Percentiles rank a stretch among this genome's conserved stretches.
Conservation (phyloP, 2,329 filamentous ascomycete species). For the Venturia pyrina region DNA sequence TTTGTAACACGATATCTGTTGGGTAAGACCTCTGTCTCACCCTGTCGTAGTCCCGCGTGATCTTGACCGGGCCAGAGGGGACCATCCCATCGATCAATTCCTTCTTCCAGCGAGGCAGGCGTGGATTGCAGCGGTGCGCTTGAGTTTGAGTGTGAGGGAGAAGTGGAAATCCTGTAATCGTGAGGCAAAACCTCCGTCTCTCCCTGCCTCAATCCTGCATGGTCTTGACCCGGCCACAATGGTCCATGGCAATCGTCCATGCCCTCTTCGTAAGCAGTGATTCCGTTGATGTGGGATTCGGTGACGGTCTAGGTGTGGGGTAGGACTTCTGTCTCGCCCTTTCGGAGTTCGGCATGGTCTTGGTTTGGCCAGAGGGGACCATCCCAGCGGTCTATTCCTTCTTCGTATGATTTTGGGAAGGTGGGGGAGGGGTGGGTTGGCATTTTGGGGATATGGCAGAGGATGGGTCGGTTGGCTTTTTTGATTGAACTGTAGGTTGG, state of each 20-base stretch:
- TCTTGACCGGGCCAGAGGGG: background rate
- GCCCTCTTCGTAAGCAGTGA: slow-evolving; percentile 9
- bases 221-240: slow-evolving; percentile 5
- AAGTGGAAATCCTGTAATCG: background rate
- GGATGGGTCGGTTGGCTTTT: background rate
- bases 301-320: background rate
- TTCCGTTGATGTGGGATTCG: background rate
- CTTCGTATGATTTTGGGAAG: background rate
- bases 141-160: too few species aligned
- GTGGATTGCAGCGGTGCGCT: background rate
- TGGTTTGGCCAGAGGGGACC: background rate
- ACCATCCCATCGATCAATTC: background rate
- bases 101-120: background rate
- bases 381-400: background rate
- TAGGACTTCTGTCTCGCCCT: background rate
- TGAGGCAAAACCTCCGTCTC: background rate
- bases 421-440: background rate
- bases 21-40: background rate
- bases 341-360: background rate
- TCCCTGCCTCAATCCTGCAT: background rate
- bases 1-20: background rate
- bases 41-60: background rate
- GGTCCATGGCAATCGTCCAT: background rate
- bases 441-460: background rate
- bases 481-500: background rate